Evolutionary conservation across 73 alveolate species (phyloP).

Genomic region (Paramecium sexaurelia): DNA sequence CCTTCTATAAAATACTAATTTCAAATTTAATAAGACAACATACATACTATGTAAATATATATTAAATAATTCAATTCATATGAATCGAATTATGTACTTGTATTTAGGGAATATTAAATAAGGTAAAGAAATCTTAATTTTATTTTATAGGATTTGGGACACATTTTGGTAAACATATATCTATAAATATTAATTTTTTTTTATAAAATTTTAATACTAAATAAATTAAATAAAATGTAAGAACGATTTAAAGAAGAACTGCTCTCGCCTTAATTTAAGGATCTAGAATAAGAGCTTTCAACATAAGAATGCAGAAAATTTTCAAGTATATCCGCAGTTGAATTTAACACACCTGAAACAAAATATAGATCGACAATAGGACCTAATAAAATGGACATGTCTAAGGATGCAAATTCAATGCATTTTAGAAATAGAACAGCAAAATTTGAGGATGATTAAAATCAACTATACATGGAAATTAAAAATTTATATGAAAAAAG

Average conservation of each 20-base stretch:
- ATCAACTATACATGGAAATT: constrained; percentile 5
- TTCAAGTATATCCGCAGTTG: constrained; percentile 1
- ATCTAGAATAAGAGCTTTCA: constrained; percentile 5
- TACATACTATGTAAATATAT: no score
- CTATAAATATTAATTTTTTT: background rate
- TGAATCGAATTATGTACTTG: no score
- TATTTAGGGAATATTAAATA: no score
- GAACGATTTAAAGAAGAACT: constrained; percentile 17
- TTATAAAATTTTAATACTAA: background rate
- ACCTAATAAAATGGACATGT: constrained; percentile 9
- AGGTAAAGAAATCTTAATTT: no score
- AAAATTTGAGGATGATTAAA: constrained; percentile 29
- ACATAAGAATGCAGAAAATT: constrained; percentile 21
- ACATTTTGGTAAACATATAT: background rate
- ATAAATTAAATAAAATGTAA: background rate
- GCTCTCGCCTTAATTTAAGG: constrained; percentile 45
- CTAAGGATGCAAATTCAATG: background rate
- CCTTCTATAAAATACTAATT: no score
- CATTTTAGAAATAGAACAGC: constrained; percentile 46
- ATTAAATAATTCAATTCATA: no score
- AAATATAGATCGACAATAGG: constrained; percentile 35
- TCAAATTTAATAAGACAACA: no score
- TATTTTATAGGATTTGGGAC: background rate
- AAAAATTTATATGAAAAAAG: background rate
- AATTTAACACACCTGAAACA: constrained; percentile 39